These are phyloP conservation scores for Anethum foeniculum DNA, from an alignment of 140 eudicot genomes.

Conservation along the genomic window DNA sequence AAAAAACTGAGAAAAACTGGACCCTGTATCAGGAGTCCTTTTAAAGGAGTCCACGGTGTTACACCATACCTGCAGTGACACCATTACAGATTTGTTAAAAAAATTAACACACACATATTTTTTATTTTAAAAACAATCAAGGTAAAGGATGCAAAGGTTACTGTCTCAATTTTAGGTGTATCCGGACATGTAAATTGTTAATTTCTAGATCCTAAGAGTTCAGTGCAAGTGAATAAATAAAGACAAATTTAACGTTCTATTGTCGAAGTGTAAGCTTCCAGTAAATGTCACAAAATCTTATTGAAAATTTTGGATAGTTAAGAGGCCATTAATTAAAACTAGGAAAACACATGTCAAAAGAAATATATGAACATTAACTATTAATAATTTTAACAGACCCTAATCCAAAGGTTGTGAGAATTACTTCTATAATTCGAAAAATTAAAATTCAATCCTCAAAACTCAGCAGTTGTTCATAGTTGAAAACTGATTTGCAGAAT, in stretches of 20 bases:
- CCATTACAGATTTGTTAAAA: not conserved
- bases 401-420: not conserved
- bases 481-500: not conserved
- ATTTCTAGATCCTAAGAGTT: not conserved
- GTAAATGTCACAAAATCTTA: not conserved
- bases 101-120: not conserved
- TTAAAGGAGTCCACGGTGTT: constrained; percentile 70
- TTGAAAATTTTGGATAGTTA: not conserved
- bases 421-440: not conserved
- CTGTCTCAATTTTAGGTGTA: not conserved
- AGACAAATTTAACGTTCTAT: not conserved
- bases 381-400: not conserved
- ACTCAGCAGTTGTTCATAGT: not conserved
- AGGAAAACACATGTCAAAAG: not conserved
- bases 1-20: constrained; percentile 77
- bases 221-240: not conserved
- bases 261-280: not conserved
- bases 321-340: not conserved
- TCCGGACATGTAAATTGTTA: not conserved
- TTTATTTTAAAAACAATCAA: not conserved
- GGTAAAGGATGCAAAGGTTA: not conserved
- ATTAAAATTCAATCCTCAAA: not conserved
- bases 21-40: constrained; percentile 67
- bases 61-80: constrained; percentile 68
- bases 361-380: not conserved